Conservation (phyloP, 2,329 filamentous ascomycete genomes). For the Venturia carpophila region DNA sequence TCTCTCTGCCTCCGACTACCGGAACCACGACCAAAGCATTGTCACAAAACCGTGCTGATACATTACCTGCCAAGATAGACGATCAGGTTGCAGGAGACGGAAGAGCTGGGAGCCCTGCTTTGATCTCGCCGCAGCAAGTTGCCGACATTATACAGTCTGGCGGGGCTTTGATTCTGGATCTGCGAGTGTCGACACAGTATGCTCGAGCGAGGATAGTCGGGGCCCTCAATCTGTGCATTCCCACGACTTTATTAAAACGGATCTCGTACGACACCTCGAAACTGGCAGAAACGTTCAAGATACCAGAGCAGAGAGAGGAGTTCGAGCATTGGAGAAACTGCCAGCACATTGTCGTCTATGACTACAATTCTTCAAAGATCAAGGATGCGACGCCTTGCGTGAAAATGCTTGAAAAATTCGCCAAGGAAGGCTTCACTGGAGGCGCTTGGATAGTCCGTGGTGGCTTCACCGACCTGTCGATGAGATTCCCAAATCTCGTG, state of each 20-base stretch:
- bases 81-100: conserved; percentile 26
- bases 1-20: conserved; percentile 28
- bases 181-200: conserved; percentile 80
- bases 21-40: conserved; percentile 15
- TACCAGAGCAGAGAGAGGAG: conserved; percentile 56
- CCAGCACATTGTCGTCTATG: conserved; percentile 79
- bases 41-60: conserved; percentile 36
- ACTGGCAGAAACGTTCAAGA: conserved; percentile 77
- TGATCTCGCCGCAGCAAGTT: conserved; percentile 43
- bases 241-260: conserved; percentile 84
- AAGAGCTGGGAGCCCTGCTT: conserved; percentile 26
- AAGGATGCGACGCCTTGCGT: conserved; percentile 74
- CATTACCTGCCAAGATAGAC: conserved; percentile 33
- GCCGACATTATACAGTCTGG: conserved; percentile 43
- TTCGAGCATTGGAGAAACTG: conserved; percentile 71
- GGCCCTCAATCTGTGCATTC: conserved; percentile 90
- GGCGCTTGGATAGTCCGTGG: conserved; percentile 68
- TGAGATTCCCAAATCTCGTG: conserved; percentile 56
- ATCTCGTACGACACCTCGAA: conserved; percentile 86
- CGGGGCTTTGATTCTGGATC: conserved; percentile 66
- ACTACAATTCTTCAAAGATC: conserved; percentile 64
- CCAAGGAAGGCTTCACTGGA: conserved; percentile 71
- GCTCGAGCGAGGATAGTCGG: conserved; percentile 63
- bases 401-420: conserved; percentile 91
- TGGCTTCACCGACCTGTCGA: conserved; percentile 69